phyloP scores from a whole-genome alignment of 2,329 filamentous ascomycete species.

The Bipolaris zeicola region DNA sequence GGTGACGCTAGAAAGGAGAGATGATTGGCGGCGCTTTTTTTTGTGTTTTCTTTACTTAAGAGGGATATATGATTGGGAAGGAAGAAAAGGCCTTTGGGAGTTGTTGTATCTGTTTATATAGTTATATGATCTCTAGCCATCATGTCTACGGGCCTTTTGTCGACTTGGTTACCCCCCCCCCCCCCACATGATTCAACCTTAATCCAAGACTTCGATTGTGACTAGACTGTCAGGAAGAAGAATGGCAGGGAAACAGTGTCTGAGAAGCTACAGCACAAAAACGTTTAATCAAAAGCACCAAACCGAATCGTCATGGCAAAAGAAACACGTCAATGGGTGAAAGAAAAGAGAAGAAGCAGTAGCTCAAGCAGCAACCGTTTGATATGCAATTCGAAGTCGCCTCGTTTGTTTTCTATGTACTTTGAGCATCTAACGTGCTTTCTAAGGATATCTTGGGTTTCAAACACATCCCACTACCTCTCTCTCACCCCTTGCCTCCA shows the following conservation, averaged over 20 bases:
- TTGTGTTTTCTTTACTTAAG: background rate
- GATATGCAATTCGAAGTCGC: too few species aligned
- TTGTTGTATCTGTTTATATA: background rate
- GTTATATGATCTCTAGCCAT: background rate
- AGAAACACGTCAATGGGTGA: too few species aligned
- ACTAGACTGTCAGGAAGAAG: background rate
- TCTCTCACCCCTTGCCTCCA: background rate
- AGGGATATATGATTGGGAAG: background rate
- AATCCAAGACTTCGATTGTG: too few species aligned
- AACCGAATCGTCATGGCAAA: too few species aligned
- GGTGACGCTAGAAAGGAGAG: background rate
- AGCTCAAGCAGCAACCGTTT: too few species aligned
- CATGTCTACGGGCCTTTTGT: background rate
- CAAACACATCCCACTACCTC: background rate
- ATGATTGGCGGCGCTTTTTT: background rate
- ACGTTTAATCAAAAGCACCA: background rate
- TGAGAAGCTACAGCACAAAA: background rate
- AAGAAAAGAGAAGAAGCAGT: too few species aligned
- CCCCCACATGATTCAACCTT: too few species aligned
- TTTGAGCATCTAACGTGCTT: too few species aligned
- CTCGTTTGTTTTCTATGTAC: too few species aligned
- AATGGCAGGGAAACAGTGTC: background rate
- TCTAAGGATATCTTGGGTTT: too few species aligned
- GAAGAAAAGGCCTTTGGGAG: background rate
- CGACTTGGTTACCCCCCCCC: too few species aligned